These are phyloP conservation scores for Phytophthora niederhauseri DNA, from an alignment of 352 stramenopile genomes.

Conservation along the genomic window DNA sequence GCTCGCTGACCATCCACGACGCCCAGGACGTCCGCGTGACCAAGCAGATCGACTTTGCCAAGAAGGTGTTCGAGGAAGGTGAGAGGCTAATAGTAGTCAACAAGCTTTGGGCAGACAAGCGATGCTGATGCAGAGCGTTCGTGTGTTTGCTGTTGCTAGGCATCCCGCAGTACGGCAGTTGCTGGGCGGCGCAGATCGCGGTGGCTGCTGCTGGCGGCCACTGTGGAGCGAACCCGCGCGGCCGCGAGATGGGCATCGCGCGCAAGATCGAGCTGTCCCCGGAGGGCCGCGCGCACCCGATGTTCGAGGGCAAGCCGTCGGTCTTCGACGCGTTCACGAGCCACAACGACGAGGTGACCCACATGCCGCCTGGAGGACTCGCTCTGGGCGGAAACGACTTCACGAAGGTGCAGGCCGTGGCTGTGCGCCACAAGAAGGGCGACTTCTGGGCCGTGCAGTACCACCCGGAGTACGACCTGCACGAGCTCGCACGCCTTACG, in stretches of 20 bases:
- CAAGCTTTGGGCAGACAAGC: background rate
- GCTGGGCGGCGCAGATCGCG: conserved; percentile 83
- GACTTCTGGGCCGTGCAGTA: conserved; percentile 90
- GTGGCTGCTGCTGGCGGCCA: conserved; percentile 66
- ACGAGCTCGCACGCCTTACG: conserved; percentile 77
- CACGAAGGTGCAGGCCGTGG: conserved; percentile 73
- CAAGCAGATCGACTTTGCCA: conserved; percentile 77
- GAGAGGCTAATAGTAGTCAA: background rate
- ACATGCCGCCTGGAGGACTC: conserved; percentile 68
- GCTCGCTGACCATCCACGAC: conserved; percentile 77
- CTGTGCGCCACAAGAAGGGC: conserved; percentile 76
- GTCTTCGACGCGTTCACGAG: conserved; percentile 86
- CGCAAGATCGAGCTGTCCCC: conserved; percentile 81
- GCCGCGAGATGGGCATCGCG: conserved; percentile 77
- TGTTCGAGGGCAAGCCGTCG: conserved; percentile 82
- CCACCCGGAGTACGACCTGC: conserved; percentile 84
- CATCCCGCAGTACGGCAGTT: conserved; percentile 81
- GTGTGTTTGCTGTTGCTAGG: conserved; percentile 30
- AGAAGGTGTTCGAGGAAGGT: conserved; percentile 71
- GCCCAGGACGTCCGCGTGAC: conserved; percentile 58
- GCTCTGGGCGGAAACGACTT: conserved; percentile 68
- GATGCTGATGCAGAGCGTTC: background rate
- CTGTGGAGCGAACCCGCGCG: conserved; percentile 67
- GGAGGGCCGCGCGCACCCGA: conserved; percentile 75
- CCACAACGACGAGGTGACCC: conserved; percentile 85